Base-by-base conservation (phyloP, 83 land plant genomes). In the Picea mariana region DNA sequence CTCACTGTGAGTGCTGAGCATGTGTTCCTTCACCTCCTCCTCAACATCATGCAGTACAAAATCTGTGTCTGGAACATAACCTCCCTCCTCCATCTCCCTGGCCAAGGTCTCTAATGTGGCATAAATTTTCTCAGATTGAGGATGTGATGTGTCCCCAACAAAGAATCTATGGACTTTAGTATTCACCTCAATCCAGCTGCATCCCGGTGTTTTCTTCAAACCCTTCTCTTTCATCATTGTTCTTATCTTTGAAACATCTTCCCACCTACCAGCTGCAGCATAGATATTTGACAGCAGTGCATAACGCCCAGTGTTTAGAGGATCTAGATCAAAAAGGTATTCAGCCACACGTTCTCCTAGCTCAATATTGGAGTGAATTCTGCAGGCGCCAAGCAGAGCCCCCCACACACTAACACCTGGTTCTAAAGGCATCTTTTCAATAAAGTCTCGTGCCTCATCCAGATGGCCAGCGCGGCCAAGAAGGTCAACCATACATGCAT, bases 261-360 rank as follows among this genome's bases (percentile, higher is more conserved):
- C 23, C 67, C 67, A 64, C 67, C 67, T 64, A 21, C 67, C 67
- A 20, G 67, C 67, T 21, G 67, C n/a, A 64, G 67, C 67, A 64
- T 20, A 64, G 23, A 64, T 64, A 21, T 64, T 64, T 64, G 67
- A 64, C 67, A 64, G 67, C n/a, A 64, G 23, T 18, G 13, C 67
- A 64, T 64, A 64, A 64, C 23, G n/a, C 23, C 67, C 23, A 64
- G n/a, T 6, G 23, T 64, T 21, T 21, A 9, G 23, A 17, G 67
- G 67, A 15, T 64, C 67, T 64, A 64, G 67, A 6, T 64, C 67
- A 64, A 64, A 64, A 64, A 64, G 67, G n/a, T 21, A 20, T 21
- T 64, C 23, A 64, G 67, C n/a, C 23, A 64, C 67, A 20, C 23
- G 23, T 64, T 64, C 67, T 64, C 23, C 67, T 21, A 64, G n/a